Evolutionary conservation across 371 early-diverging fungal genomes (phyloP).

Genomic region (Circinella umbellata): DNA sequence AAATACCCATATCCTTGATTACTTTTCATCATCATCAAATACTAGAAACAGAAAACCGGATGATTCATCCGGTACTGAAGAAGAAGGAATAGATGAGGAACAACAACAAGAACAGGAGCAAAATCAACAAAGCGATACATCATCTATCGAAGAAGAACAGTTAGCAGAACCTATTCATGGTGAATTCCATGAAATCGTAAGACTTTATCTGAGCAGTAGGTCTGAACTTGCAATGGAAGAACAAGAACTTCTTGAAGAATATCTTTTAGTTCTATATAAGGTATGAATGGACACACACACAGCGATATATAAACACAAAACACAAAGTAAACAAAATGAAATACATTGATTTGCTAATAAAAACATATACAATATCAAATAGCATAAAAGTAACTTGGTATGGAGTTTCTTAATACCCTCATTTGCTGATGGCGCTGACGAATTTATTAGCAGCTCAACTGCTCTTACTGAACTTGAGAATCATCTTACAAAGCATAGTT

Average conservation of each 20-base stretch:
- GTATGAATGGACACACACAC: constrained; percentile 28
- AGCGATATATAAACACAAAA: not conserved
- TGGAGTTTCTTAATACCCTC: constrained; percentile 48
- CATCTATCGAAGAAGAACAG: not conserved
- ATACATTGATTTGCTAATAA: no score
- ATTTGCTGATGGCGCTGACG: constrained; percentile 27
- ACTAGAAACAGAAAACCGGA: constrained; percentile 25
- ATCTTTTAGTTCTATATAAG: constrained; percentile 59
- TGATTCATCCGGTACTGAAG: constrained; percentile 32
- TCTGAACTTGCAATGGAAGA: constrained; percentile 23
- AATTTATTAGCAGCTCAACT: constrained; percentile 26
- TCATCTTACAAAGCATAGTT: constrained; percentile 27
- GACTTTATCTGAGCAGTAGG: constrained; percentile 41
- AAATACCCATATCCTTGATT: constrained; percentile 54
- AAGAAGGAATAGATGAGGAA: constrained; percentile 3
- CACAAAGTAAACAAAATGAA: no score
- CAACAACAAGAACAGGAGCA: constrained; percentile 17
- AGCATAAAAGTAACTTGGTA: constrained; percentile 41
- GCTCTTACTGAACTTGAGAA: constrained; percentile 35
- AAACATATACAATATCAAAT: not conserved
- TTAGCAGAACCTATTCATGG: not conserved
- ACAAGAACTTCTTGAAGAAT: constrained; percentile 40
- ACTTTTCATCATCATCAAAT: constrained; percentile 48
- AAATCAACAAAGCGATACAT: constrained; percentile 14
- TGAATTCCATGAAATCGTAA: constrained; percentile 32